Percentiles rank a stretch among this genome's conserved stretches.
Evolutionary conservation across 768 basidiomycete genomes (phyloP).

Genomic region (Amanita muscaria): DNA sequence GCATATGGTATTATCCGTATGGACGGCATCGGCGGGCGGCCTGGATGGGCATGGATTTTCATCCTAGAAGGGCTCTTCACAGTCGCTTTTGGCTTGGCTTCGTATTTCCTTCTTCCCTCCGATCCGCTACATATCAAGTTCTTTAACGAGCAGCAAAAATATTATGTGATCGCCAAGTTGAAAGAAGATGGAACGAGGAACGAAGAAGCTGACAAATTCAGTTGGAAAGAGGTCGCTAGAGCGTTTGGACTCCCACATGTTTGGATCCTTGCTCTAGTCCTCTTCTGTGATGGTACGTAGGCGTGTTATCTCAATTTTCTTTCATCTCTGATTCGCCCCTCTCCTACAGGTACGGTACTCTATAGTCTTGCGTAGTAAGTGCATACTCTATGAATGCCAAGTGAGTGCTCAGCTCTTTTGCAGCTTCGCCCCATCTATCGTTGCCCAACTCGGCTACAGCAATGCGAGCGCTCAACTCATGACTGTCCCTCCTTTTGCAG

Average conservation of each 20-base stretch:
- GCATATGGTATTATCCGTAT: conserved; percentile 59
- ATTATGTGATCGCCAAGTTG: conserved; percentile 32
- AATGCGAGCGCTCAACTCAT: conserved; percentile 49
- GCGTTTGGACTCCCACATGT: conserved; percentile 32
- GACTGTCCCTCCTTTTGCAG: conserved; percentile 50
- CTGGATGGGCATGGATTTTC: conserved; percentile 67
- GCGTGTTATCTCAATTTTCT: background rate
- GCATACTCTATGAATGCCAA: conserved; percentile 1
- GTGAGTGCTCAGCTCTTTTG: background rate
- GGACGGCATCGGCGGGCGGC: conserved; percentile 42
- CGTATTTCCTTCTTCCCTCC: conserved; percentile 26
- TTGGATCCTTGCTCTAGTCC: conserved; percentile 37
- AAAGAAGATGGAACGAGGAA: conserved; percentile 30
- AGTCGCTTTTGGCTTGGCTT: conserved; percentile 40
- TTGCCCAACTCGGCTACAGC: conserved; percentile 50
- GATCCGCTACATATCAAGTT: conserved; percentile 36
- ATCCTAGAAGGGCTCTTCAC: conserved; percentile 63
- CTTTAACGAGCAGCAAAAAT: conserved; percentile 40
- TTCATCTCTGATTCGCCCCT: background rate
- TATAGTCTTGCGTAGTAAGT: conserved; percentile 44
- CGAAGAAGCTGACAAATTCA: conserved; percentile 36
- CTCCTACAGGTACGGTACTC: conserved; percentile 32
- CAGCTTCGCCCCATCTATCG: conserved; percentile 69
- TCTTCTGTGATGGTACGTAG: conserved; percentile 45
- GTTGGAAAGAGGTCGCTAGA: conserved; percentile 45